Percentiles rank a stretch among this genome's conserved stretches.
Conservation (phyloP, 2,329 filamentous ascomycete species). For the Akanthomyces muscarius region DNA sequence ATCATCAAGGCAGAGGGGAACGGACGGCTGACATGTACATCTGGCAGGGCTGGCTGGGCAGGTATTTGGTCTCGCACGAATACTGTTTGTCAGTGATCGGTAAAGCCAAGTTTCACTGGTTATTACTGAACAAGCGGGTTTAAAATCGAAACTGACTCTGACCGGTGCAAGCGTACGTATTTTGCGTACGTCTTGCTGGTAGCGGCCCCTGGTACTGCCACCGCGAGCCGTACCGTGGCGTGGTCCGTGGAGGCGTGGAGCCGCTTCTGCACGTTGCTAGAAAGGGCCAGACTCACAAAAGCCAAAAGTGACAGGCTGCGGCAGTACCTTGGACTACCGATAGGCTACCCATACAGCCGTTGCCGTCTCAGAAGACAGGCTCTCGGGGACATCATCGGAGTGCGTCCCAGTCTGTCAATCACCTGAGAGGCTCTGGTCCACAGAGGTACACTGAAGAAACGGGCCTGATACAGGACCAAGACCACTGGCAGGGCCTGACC, state of each 20-base stretch:
- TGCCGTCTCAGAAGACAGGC: not conserved
- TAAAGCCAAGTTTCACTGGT: not conserved
- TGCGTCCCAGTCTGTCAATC: not conserved
- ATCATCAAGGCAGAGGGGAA: not conserved
- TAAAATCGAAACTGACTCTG: not conserved
- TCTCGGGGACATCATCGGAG: not conserved
- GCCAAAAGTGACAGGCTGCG: not conserved
- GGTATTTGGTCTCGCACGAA: no score
- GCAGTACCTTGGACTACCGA: not conserved
- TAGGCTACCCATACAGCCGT: not conserved
- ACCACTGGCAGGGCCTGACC: not conserved
- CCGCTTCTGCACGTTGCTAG: conserved; percentile 5
- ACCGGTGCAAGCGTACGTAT: not conserved
- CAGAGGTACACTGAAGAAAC: no score
- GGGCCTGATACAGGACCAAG: no score
- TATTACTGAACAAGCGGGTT: not conserved
- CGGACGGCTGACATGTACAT: not conserved
- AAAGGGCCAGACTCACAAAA: not conserved
- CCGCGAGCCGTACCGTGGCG: conserved; percentile 14
- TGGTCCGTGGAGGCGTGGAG: conserved; percentile 10
- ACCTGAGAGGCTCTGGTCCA: not conserved
- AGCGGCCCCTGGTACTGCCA: not conserved
- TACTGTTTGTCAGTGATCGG: not conserved
- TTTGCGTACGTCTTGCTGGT: not conserved
- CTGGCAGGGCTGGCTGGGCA: not conserved